Evolutionary conservation across 306 rosid species (phyloP), one percentile per base, ranked within the genome.

Genomic region (Astragalus glycyphyllos): DNA sequence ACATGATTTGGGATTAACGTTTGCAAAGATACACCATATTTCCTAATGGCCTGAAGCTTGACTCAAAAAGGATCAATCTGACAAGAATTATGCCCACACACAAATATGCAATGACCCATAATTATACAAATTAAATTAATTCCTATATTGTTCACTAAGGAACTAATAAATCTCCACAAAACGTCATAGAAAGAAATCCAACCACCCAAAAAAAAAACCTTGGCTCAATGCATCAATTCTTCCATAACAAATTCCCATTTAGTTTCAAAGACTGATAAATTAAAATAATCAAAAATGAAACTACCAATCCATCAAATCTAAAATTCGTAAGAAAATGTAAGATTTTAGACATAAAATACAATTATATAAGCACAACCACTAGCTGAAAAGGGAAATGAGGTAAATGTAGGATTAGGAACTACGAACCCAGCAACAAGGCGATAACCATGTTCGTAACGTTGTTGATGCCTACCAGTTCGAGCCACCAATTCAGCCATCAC

Each of bases 381-480:
- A 5, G 5, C 4, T 12, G 73, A 12, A 38, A 26, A 4, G 40
- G 40, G 0, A n/a, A 42, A 11, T 8, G 12, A 16, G 42, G 12
- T 32, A 0, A 56, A 70, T 41, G 54, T 13, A 75, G 44, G 10
- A n/a, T 1, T 38, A 38, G 37, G 61, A 75, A 88, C 95, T 38
- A 38, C 48, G 61, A 75, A 88, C 95, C 95, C 95, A 9, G 95
- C 91, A 41, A 88, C 83, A 78, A 88, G 95, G 82, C 95, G 95
- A 78, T 74, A 84, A 11, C 95, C 95, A 38, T 71, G 76, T 73
- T 86, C 91, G 81, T 88, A 88, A n/a, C 91, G 87, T 57, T 88
- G 95, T 62, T 82, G 95, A 73, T 80, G 91, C 60, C 95, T 91
- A 73, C 95, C 95, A 73, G 95, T 88, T 56, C 95, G 95, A 73